phyloP scores from a whole-genome alignment of 805 yeast genomes.

The Metschnikowia kofuensis region DNA sequence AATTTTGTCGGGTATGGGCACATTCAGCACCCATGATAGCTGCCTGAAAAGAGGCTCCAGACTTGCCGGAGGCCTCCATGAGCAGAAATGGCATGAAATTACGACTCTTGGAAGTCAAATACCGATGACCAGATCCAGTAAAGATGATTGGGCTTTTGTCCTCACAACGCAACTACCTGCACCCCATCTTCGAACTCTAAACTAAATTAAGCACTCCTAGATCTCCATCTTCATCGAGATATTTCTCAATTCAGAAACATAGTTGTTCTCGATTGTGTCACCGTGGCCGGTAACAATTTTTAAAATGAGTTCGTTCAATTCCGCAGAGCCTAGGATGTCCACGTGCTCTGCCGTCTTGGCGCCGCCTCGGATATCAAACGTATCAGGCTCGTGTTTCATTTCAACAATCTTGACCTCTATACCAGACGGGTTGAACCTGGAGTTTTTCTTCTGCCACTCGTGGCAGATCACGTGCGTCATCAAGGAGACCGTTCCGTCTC shows the following conservation, averaged over 20 bases:
- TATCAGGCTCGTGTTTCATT: constrained; percentile 88
- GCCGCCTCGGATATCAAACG: constrained; percentile 94
- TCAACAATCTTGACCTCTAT: constrained; percentile 78
- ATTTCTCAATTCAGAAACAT: constrained; percentile 55
- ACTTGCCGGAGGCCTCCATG: too few species aligned
- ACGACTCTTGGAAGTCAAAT: too few species aligned
- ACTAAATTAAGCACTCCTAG: too few species aligned
- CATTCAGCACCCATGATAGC: too few species aligned
- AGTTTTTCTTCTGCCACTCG: constrained; percentile 69
- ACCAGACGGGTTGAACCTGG: constrained; percentile 77
- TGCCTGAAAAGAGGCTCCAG: too few species aligned
- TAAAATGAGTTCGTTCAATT: constrained; percentile 79
- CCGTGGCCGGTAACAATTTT: constrained; percentile 83
- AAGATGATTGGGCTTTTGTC: too few species aligned
- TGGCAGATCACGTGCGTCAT: constrained; percentile 89
- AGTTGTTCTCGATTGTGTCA: constrained; percentile 56
- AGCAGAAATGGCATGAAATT: too few species aligned
- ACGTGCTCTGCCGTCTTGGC: constrained; percentile 98
- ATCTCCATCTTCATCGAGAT: constrained; percentile 61
- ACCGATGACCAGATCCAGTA: too few species aligned
- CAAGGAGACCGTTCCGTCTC: constrained; percentile 93
- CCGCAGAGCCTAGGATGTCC: constrained; percentile 91
- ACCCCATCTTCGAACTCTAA: too few species aligned
- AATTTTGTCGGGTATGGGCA: too few species aligned
- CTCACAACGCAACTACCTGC: too few species aligned